Base-by-base conservation (phyloP, 2,329 filamentous ascomycete species). In the Bipolaris victoriae region DNA sequence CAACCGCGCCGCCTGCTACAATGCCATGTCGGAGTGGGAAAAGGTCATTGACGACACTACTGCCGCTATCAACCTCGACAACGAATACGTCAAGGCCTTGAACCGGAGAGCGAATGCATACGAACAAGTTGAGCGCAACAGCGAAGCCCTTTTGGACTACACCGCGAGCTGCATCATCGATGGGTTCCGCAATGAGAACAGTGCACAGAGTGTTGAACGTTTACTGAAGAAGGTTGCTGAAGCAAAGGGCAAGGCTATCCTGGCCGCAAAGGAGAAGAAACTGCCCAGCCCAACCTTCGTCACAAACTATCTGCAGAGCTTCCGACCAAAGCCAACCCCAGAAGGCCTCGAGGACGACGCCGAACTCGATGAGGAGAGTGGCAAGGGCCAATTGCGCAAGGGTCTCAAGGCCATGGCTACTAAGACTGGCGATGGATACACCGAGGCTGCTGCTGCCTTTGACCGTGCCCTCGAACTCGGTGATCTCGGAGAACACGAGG, bases 111-210 rank as follows among this genome's bases (percentile, higher is more conserved):
- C 95, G 54, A 96, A 96, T 75, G 95, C 95, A 56, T 99, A 98
- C 79, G 95, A 99, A 80, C 90, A 97, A 77, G 86, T 95, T 43
- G 89, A 89, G 70, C 90, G 89, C 79, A 97, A 90, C 82, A 95
- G 92, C 77, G 94, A 98, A 76, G 94, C 95, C 44, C 88, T 99
- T 7, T 86, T 99, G 63, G 95, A 99, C 80, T 98, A 96, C 81
- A 99, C 95, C 7, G 95, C 95, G 57, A 97, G 94, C 80, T 99
- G 95, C 82, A 99, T 99, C 77, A 97, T 99, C 76, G 95, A 99
- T 76, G 90, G 90, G 62, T 99, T 99, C 84, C 90, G 91, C 80
- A 98, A 95, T 77, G 90, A 97, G 71, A 83, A 85, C 60, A 96
- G 91, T 73, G 92, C 94, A 22, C 88, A 93, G 77, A 88, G 92